Percentiles rank a stretch among this genome's conserved stretches.
These are phyloP conservation scores for Leccinum subspadiceum DNA, from an alignment of 1,284 basidiomycete genomes.

Conservation along the genomic window DNA sequence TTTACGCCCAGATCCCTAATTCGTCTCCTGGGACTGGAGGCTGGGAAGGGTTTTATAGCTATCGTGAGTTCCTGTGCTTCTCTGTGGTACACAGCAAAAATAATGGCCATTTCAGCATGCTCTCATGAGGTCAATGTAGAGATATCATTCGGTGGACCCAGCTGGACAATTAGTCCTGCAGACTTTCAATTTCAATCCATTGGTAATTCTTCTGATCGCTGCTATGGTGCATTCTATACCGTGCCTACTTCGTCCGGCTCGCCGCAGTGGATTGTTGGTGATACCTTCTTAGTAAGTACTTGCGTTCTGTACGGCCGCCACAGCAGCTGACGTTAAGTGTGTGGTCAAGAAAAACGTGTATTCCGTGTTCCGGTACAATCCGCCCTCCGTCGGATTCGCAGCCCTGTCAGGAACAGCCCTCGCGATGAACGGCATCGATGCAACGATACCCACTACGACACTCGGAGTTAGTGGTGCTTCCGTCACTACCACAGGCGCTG, in stretches of 20 bases:
- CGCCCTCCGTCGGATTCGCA: conserved; percentile 33
- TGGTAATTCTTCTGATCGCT: conserved; percentile 9
- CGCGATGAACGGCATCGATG: conserved; percentile 25
- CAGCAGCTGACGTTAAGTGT: conserved; percentile 6
- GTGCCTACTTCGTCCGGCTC: conserved; percentile 13
- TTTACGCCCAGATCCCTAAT: conserved; percentile 45
- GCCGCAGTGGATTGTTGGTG: conserved; percentile 31
- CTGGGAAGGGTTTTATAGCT: conserved; percentile 45
- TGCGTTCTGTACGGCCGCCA: neutral
- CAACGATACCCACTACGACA: conserved; percentile 23
- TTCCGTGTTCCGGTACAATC: conserved; percentile 30
- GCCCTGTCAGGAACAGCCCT: conserved; percentile 28
- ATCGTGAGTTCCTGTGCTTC: conserved; percentile 36
- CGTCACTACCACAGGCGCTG: conserved; percentile 13
- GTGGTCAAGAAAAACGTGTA: conserved; percentile 32
- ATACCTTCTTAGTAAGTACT: conserved; percentile 26
- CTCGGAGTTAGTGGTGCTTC: conserved; percentile 20
- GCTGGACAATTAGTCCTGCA: conserved; percentile 24
- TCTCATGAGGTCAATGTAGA: conserved; percentile 34
- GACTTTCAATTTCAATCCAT: conserved; percentile 25
- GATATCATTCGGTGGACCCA: conserved; percentile 55
- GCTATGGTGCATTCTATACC: conserved; percentile 29
- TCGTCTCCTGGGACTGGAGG: conserved; percentile 36
- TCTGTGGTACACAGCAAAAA: neutral
- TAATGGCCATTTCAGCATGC: conserved; percentile 39